Evolutionary conservation across 2,329 filamentous ascomycete species (phyloP).

Genomic region (Boeremia exigua): DNA sequence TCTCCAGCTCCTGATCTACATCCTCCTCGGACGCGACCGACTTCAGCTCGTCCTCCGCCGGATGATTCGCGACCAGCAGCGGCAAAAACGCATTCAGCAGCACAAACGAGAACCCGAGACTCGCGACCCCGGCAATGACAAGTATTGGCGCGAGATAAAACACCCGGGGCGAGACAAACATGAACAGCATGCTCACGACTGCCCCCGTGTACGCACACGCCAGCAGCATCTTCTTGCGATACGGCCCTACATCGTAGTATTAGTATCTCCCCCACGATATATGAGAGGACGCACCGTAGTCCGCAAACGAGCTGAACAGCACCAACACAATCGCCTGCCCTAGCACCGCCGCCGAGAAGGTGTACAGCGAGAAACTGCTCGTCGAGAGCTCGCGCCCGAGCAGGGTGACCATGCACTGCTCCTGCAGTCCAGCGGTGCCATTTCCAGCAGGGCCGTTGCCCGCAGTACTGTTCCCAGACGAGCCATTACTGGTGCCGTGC

Average conservation of each 20-base stretch:
- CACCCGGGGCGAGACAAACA: slow-evolving; percentile 73
- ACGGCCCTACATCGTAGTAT: too few species aligned
- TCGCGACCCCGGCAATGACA: slow-evolving; percentile 85
- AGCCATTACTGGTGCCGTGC: slow-evolving; percentile 49
- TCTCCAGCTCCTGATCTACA: slow-evolving; percentile 17
- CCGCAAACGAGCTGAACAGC: slow-evolving; percentile 89
- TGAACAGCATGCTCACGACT: slow-evolving; percentile 78
- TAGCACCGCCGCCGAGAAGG: slow-evolving; percentile 86
- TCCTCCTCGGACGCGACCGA: slow-evolving; percentile 16
- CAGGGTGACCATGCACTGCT: slow-evolving; percentile 79
- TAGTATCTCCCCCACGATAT: too few species aligned
- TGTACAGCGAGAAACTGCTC: slow-evolving; percentile 94
- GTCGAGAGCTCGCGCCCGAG: slow-evolving; percentile 85
- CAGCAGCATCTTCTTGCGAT: slow-evolving; percentile 84
- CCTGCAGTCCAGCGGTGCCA: slow-evolving; percentile 26
- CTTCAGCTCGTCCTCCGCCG: slow-evolving; percentile 43
- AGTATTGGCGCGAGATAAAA: slow-evolving; percentile 81
- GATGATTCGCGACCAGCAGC: slow-evolving; percentile 82
- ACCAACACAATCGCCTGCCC: slow-evolving; percentile 87
- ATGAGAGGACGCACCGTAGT: slow-evolving; percentile 68
- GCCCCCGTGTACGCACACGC: slow-evolving; percentile 81
- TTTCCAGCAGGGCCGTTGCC: slow-evolving; percentile 7
- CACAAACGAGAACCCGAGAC: slow-evolving; percentile 92
- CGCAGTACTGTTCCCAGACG: slow-evolving; percentile 30
- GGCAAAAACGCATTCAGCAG: slow-evolving; percentile 94